These are phyloP conservation scores for Aspergillus uvarum DNA, from an alignment of 2,329 filamentous ascomycete species.

Conservation along the genomic window DNA sequence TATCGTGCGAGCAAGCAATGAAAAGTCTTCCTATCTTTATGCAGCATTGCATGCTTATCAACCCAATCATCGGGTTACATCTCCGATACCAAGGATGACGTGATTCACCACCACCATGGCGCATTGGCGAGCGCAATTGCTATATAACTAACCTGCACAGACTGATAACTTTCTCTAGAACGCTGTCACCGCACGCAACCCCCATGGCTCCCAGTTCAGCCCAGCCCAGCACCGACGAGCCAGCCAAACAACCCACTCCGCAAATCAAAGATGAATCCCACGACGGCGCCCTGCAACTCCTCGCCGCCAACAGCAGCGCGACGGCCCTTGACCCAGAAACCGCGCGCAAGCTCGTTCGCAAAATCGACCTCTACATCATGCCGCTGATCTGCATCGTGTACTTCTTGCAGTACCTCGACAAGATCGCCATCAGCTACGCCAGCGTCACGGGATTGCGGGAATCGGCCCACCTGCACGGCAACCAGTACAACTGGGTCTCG, in stretches of 20 bases:
- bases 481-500: constrained; percentile 47
- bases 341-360: not conserved
- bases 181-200: not conserved
- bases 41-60: not conserved
- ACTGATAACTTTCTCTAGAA: not conserved
- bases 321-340: not conserved
- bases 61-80: not conserved
- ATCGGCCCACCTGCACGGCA: constrained; percentile 40
- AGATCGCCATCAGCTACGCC: constrained; percentile 26
- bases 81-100: not conserved
- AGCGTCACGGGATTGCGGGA: constrained; percentile 29
- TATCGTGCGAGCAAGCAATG: no score
- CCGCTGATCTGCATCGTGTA: constrained; percentile 34
- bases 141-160: not conserved
- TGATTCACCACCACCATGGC: not conserved
- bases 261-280: not conserved
- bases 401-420: constrained; percentile 32
- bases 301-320: not conserved
- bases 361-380: constrained; percentile 28
- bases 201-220: not conserved
- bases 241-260: not conserved
- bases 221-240: accelerated
- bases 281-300: not conserved
- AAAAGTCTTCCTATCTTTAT: no score
- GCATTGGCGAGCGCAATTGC: not conserved